A percentile compares a stretch with the other conserved stretches of the same genome.
Evolutionary conservation across 2,329 filamentous ascomycete species (phyloP).

Genomic region (Juglanconis juglandina): DNA sequence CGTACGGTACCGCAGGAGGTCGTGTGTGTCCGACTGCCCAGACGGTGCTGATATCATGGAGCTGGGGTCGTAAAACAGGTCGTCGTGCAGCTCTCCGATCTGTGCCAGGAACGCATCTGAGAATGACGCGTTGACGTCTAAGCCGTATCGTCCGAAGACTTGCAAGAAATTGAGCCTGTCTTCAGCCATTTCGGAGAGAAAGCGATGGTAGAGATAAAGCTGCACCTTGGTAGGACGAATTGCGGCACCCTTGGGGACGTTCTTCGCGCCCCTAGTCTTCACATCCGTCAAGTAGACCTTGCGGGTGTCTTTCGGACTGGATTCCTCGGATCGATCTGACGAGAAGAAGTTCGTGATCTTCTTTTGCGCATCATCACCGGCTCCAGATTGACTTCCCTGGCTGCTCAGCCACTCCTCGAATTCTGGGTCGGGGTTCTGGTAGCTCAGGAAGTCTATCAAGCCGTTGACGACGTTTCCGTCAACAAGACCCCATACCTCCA

Average conservation of each 20-base stretch:
- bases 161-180: constrained; percentile 66
- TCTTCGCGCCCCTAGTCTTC: constrained; percentile 72
- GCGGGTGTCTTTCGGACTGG: neutral
- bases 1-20: constrained; percentile 44
- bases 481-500: constrained; percentile 81
- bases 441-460: constrained; percentile 82
- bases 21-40: constrained; percentile 21
- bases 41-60: constrained; percentile 31
- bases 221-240: constrained; percentile 79
- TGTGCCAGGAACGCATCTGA: constrained; percentile 77
- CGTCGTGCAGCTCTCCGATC: constrained; percentile 65
- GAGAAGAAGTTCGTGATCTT: constrained; percentile 41
- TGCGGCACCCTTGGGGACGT: constrained; percentile 61
- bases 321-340: constrained; percentile 7
- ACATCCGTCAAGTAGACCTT: constrained; percentile 78
- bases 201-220: constrained; percentile 82
- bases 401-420: constrained; percentile 58
- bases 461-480: constrained; percentile 83
- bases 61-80: constrained; percentile 53
- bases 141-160: constrained; percentile 68
- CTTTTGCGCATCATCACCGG: constrained; percentile 28
- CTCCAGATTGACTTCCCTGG: constrained; percentile 30
- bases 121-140: constrained; percentile 65
- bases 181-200: constrained; percentile 73
- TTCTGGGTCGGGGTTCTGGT: constrained; percentile 68